Evolutionary conservation across 495 filamentous ascomycete species (phyloP), one percentile per base, ranked within the genome.

Genomic region (Neurospora pannonica): DNA sequence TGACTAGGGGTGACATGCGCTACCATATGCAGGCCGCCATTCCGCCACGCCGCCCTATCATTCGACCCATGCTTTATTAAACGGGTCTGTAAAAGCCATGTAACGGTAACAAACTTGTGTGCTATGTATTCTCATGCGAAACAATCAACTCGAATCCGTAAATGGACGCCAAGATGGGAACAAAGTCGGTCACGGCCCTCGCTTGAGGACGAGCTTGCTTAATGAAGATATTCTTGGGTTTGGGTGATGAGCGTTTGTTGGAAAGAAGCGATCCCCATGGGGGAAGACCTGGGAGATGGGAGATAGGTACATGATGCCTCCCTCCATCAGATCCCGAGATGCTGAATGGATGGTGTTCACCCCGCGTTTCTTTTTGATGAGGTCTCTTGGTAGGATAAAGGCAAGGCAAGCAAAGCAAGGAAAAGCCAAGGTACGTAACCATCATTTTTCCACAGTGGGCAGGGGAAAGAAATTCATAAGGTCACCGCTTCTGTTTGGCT

Each of bases 1-100:
- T 62, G 24, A 62, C 54, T 31, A 31, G 24, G 54, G 54, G 54
- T 67, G 28, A 67, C 54, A 34, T 67, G 54, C 54, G 15, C 54
- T 67, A 67, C 54, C 54, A 36, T 34, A 67, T 70, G 62, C 60
- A 70, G 60, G 72, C 72, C 72, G 54, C 72, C 46, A 38, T 70
- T 38, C 46, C 72, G 36, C 67, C 31, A 28, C 40, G 38, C 38
- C 34, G 71, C 71, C 39, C 38, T n/a, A 48, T 24, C 71, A 54
- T 60, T 39, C 46, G 42, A 67, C 54, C 54, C 54, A 34, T 67
- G 54, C 54, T 28, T 54, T 15, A 60, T 60, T 60, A 31, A 60
- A 60, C 48, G 48, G 48, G 24, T 60, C 48, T 60, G 7, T 67
- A 67, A 67, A 34, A 34, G 15, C 28, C 54, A 67, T 67, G 54